Evolutionary conservation across 2,329 filamentous ascomycete species (phyloP), one percentile per base, ranked within the genome.

Genomic region (Cladophialophora immunda): DNA sequence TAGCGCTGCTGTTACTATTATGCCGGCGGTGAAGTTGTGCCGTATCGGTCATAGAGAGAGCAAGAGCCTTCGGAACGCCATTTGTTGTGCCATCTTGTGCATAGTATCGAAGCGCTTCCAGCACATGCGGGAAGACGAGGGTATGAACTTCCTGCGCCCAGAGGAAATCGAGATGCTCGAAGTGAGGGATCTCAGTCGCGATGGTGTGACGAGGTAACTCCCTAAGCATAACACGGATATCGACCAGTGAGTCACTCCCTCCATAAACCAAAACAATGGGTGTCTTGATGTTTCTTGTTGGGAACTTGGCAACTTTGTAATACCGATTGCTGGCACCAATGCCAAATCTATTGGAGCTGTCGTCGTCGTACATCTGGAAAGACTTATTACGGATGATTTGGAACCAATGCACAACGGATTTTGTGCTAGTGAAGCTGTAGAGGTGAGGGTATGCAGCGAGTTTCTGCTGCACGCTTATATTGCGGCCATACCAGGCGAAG

Each of bases 291-390:
- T 99, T 99, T 71, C 92, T 90, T 0, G 95, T 99, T 0, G 95
- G 95, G 73, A 97, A 99, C 76, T 92, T 94, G 73, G 95, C 93
- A 5, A 97, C 94, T 77, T 97, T 97, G 78, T 96, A 97, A 80
- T 97, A 97, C 74, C 94, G 93, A 75, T 87, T 89, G 62, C 86
- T 86, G 4, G 89, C 89, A 25, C 86, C 87, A 41, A 94, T 82
- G 62, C 89, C 88, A 67, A 97, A 83, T 0, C 90, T 90, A 30
- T 90, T 90, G 65, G 93, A 91, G 0, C 95, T 87, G 74, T 98
- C 94, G 76, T 99, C 95, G 76, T 99, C 95, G 78, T 94, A 98
- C 92, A 99, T 97, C 79, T 99, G 95, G 78, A 99, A 98, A 29
- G 89, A 93, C 74, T 93, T 92, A 75, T 94, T 97, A 71, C 95